A percentile compares a stretch with the other conserved stretches of the same genome.
phyloP scores from a whole-genome alignment of 257 asterid species.

The Coffea eugenioides region DNA sequence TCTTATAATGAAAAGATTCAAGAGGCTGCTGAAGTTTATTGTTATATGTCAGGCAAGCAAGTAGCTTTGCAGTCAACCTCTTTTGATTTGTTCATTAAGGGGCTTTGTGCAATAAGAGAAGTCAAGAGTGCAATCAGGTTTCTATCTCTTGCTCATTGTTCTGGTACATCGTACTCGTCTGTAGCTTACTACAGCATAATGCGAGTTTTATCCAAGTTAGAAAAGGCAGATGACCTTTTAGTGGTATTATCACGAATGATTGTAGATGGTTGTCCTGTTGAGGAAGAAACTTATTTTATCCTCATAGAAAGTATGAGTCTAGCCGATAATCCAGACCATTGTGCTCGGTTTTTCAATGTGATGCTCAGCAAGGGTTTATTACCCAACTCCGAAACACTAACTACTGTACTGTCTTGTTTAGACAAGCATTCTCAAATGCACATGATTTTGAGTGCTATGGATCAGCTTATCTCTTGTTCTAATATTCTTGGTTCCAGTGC shows the following conservation, averaged over 20 bases:
- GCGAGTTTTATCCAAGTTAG: slow-evolving; percentile 41
- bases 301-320: slow-evolving; percentile 43
- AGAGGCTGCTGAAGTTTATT: slow-evolving; percentile 54
- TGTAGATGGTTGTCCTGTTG: slow-evolving; percentile 45
- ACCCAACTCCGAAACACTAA: slow-evolving; percentile 52
- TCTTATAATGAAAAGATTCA: slow-evolving; percentile 37
- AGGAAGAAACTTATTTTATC: slow-evolving; percentile 49
- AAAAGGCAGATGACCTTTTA: slow-evolving; percentile 25
- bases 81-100: slow-evolving; percentile 47
- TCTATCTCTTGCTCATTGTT: slow-evolving; percentile 35
- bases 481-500: slow-evolving; percentile 44
- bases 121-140: slow-evolving; percentile 41
- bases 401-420: slow-evolving; percentile 43
- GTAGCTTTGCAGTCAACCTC: slow-evolving; percentile 38
- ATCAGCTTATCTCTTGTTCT: slow-evolving; percentile 28
- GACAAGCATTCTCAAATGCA: slow-evolving; percentile 44
- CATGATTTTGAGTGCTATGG: slow-evolving; percentile 43
- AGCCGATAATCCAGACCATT: slow-evolving; percentile 26
- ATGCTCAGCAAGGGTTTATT: slow-evolving; percentile 50
- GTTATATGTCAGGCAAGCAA: slow-evolving; percentile 54
- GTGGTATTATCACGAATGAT: slow-evolving; percentile 57
- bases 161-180: slow-evolving; percentile 29
- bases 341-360: slow-evolving; percentile 39
- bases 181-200: slow-evolving; percentile 47
- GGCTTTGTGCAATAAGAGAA: slow-evolving; percentile 41